phyloP scores from a whole-genome alignment of 345 rosid species.

The Brassica napus region Da-Ae NC_063443.1:16013001-16013500 shows the following conservation, averaged over 20 bases:
- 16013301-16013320: conserved; percentile 42
- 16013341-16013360: conserved; percentile 43
- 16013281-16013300: conserved; percentile 54
- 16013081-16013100: conserved; percentile 54
- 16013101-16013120: conserved; percentile 49
- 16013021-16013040: not conserved
- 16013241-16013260: conserved; percentile 50
- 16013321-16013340: conserved; percentile 36
- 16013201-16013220: conserved; percentile 51
- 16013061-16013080: conserved; percentile 34
- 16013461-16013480: too few relatives aligned
- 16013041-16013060: conserved; percentile 1
- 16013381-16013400: not conserved
- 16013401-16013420: too few relatives aligned
- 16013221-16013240: conserved; percentile 49
- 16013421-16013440: too few relatives aligned
- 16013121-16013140: conserved; percentile 42
- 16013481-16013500: too few relatives aligned
- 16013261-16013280: conserved; percentile 55
- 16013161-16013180: conserved; percentile 39
- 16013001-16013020: conserved; percentile 37
- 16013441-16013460: too few relatives aligned
- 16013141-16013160: conserved; percentile 42
- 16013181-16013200: conserved; percentile 51
- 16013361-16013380: not conserved